These are phyloP conservation scores for Hanseniaspora uvarum DNA, from an alignment of 1,139 yeast genomes.

Conservation along the genomic window DNA sequence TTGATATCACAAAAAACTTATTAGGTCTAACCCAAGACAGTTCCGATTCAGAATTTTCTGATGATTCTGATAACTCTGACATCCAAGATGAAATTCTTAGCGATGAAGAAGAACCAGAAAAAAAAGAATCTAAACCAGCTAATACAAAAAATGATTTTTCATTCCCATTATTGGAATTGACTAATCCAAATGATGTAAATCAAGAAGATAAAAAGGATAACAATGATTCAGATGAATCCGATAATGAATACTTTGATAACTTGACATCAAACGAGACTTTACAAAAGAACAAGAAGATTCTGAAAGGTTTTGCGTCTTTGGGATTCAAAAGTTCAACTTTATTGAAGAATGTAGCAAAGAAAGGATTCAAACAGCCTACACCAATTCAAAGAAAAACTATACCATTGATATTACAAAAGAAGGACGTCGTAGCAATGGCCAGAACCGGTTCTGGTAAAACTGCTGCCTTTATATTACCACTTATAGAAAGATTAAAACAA, in stretches of 20 bases:
- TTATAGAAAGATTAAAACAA: slow-evolving; percentile 70
- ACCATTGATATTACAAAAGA: slow-evolving; percentile 72
- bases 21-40: slow-evolving; percentile 37
- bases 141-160: slow-evolving; percentile 26
- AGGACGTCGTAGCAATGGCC: slow-evolving; percentile 99
- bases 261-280: slow-evolving; percentile 24
- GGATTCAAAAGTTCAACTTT: slow-evolving; percentile 64
- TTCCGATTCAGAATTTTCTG: slow-evolving; percentile 37
- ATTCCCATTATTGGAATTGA: slow-evolving; percentile 60
- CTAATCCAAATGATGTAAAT: slow-evolving; percentile 42
- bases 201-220: slow-evolving; percentile 29
- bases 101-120: slow-evolving; percentile 37
- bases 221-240: slow-evolving; percentile 41
- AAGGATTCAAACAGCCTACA: slow-evolving; percentile 91
- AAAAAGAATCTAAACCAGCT: slow-evolving; percentile 25
- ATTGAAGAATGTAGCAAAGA: slow-evolving; percentile 59
- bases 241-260: slow-evolving; percentile 35
- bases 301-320: slow-evolving; percentile 56
- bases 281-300: slow-evolving; percentile 69
- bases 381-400: slow-evolving; percentile 95
- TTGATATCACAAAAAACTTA: slow-evolving; percentile 57
- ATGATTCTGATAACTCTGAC: slow-evolving; percentile 32
- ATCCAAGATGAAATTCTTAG: slow-evolving; percentile 50
- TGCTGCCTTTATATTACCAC: slow-evolving; percentile 91
- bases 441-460: slow-evolving; percentile 98